Evolutionary conservation across 345 rosid genomes (phyloP).

Genomic region (Eucalyptus melliodora): DNA sequence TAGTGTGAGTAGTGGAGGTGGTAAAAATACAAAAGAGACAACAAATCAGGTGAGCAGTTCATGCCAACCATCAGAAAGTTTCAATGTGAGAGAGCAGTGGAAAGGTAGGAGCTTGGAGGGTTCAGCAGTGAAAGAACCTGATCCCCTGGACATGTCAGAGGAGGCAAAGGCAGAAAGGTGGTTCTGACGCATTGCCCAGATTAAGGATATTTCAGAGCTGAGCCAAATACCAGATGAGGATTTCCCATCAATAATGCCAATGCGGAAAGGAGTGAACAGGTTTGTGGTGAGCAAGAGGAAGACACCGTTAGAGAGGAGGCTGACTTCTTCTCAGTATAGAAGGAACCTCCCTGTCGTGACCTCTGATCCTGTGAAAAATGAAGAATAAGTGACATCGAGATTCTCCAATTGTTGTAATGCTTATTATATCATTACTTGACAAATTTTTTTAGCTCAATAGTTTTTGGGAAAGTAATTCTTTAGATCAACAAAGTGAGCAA

Average conservation of each 20-base stretch:
- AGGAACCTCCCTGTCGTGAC: conserved; percentile 42
- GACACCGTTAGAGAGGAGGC: conserved; percentile 81
- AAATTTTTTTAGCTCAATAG: neutral
- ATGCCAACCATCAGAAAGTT: conserved; percentile 5
- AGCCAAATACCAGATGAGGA: conserved; percentile 97
- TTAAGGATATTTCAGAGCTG: conserved; percentile 92
- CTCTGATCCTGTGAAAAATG: conserved; percentile 32
- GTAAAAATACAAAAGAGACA: neutral
- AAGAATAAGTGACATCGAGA: neutral
- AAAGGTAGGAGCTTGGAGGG: conserved; percentile 82
- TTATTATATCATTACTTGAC: neutral
- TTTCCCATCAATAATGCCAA: conserved; percentile 97
- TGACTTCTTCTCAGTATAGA: conserved; percentile 70
- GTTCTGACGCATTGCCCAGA: conserved; percentile 83
- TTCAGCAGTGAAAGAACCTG: conserved; percentile 74
- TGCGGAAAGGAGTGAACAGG: conserved; percentile 96
- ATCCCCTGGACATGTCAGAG: conserved; percentile 95
- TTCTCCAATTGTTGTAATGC: neutral
- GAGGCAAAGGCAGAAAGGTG: conserved; percentile 99
- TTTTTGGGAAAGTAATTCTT: neutral
- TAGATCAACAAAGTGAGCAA: neutral
- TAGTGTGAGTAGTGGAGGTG: neutral
- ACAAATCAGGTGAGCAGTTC: neutral
- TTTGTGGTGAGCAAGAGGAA: conserved; percentile 96
- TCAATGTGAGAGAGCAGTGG: conserved; percentile 20